Base-by-base conservation (phyloP, 805 yeast species). In the Cyberlindnera mycetangii region DNA sequence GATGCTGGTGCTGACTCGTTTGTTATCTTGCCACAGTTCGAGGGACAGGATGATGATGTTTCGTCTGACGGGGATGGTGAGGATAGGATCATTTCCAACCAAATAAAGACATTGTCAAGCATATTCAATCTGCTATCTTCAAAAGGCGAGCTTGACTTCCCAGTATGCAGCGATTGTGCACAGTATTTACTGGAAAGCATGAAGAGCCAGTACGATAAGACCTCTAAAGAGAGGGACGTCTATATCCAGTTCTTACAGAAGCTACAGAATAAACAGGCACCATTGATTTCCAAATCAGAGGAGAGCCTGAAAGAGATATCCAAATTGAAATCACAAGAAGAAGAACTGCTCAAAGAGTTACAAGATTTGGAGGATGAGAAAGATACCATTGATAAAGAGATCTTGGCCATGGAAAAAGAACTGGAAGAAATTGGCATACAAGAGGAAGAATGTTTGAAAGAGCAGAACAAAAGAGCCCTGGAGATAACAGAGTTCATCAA, bases 101-200 rank as follows among this genome's bases (percentile, higher is more conserved):
- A 81, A 35, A 63, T 80, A 18, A 72, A 74, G 37, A 71, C 80
- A 0, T 61, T 89, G 27, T 79, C 78, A 3, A 78, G 76, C 31
- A 75, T 92, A 2, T 89, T 88, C 60, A 83, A 84, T 50, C 71
- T 85, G 2, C 64, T 92, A 6, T 83, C 93, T 0, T 70, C 76
- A 5, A 83, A 85, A 49, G 82, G 83, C 41, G 89, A 83, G 48
- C 74, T 92, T 14, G 95, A 88, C 51, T 81, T 80, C 57, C 99
- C 99, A 0, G 79, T 93, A 14, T 92, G 98, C 55, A 73, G 74
- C 19, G 97, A 90, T 35, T 93, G 99, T 62, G 85, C 93, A 7
- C 78, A 74, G 34, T 61, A 74, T 17, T 64, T 92, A 20, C 69
- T 85, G 10, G 80, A 77, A 9, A 82, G 81, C 45, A 71, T 89